These are phyloP conservation scores for Amylocystis lapponica DNA, from an alignment of 768 basidiomycete species.

Conservation along the genomic window DNA sequence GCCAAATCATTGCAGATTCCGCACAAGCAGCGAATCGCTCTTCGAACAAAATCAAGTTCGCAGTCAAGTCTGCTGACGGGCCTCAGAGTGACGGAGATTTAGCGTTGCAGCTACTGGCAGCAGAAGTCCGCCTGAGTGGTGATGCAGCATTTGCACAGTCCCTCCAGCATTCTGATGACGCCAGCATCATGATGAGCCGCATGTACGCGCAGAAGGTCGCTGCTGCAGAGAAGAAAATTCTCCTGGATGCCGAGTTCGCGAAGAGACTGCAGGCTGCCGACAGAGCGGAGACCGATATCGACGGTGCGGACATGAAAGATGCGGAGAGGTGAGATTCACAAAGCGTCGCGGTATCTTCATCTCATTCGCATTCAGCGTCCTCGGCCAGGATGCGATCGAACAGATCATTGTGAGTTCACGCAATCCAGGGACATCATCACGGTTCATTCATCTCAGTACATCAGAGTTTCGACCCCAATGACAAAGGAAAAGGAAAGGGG, in stretches of 20 bases:
- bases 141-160: conserved; percentile 29
- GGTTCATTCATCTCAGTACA: background rate
- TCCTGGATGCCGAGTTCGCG: conserved; percentile 33
- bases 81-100: conserved; percentile 18
- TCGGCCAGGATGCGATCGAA: conserved; percentile 24
- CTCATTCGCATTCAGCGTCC: conserved; percentile 12
- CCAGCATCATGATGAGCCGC: conserved; percentile 19
- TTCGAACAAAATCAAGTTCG: no score
- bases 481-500: conserved; percentile 23
- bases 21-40: conserved; percentile 19
- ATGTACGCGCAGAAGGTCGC: conserved; percentile 34
- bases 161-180: conserved; percentile 25
- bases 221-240: conserved; percentile 30
- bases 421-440: background rate
- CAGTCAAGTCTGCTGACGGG: conserved; percentile 4
- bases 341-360: background rate
- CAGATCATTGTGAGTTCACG: conserved; percentile 18
- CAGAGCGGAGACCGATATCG: conserved; percentile 21
- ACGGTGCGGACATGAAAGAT: conserved; percentile 19
- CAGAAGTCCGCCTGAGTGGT: conserved; percentile 23
- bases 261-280: conserved; percentile 25
- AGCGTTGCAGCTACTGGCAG: conserved; percentile 23
- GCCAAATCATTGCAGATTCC: conserved; percentile 24
- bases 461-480: conserved; percentile 24
- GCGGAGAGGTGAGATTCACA: conserved; percentile 23